Conservation (phyloP, 2,329 filamentous ascomycete genomes). For the Geoglossum cookeanum region DNA sequence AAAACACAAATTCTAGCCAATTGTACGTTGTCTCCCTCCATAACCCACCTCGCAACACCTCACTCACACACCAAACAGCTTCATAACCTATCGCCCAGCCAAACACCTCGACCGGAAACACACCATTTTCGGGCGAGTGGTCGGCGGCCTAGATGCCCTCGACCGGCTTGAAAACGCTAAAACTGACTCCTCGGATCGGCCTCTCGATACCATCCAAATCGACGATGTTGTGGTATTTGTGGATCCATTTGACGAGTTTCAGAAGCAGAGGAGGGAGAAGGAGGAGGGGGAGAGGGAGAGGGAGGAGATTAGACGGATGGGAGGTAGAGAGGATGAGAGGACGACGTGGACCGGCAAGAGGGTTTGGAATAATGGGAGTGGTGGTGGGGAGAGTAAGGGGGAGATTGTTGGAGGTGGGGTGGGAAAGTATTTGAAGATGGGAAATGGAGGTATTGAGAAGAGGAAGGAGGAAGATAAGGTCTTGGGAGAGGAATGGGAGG, state of each 20-base stretch:
- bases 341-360: slow-evolving; percentile 95
- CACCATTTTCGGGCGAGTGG: slow-evolving; percentile 82
- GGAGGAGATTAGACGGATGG: slow-evolving; percentile 41
- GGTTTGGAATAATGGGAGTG: slow-evolving; percentile 47
- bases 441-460: slow-evolving; percentile 20
- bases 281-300: slow-evolving; percentile 43
- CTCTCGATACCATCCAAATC: slow-evolving; percentile 61
- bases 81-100: slow-evolving; percentile 71
- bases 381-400: slow-evolving; percentile 23
- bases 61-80: slow-evolving; percentile 23
- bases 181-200: slow-evolving; percentile 55
- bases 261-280: slow-evolving; percentile 38
- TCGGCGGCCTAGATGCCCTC: slow-evolving; percentile 55
- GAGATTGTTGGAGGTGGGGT: slow-evolving; percentile 29
- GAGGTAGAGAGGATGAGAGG: slow-evolving; percentile 69
- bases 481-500: slow-evolving; percentile 36
- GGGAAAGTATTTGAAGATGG: slow-evolving; percentile 68
- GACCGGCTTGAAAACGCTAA: slow-evolving; percentile 58
- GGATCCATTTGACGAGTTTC: slow-evolving; percentile 89
- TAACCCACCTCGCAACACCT: neutral
- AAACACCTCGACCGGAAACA: slow-evolving; percentile 88
- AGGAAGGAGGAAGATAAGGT: slow-evolving; percentile 14
- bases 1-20: slow-evolving; percentile 90
- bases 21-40: slow-evolving; percentile 29
- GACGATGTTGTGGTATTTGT: slow-evolving; percentile 71